Percentiles rank a stretch among this genome's conserved stretches.
Conservation (phyloP, 179 eudicot species). For the Heliamphora pulchella region DNA sequence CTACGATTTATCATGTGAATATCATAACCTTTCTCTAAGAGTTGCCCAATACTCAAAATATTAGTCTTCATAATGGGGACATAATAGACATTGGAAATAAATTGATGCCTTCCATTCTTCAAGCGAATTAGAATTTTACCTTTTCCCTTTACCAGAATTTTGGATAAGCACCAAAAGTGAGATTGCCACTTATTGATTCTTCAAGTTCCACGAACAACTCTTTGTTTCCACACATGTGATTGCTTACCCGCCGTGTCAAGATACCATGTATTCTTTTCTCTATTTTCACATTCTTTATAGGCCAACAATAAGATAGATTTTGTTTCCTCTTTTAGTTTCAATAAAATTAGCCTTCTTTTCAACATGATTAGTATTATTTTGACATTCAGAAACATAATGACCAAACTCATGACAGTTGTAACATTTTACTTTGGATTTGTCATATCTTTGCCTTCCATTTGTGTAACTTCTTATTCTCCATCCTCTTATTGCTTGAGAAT, state of each 20-base stretch:
- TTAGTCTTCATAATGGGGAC: conserved; percentile 4
- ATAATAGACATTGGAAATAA: neutral
- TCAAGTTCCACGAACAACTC: neutral
- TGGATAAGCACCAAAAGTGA: neutral
- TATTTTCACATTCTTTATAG: neutral
- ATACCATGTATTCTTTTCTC: neutral
- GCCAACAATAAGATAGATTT: neutral
- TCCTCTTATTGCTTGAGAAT: no score
- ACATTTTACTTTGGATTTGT: neutral
- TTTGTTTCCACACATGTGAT: neutral
- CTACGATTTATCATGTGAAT: neutral
- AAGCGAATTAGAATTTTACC: neutral
- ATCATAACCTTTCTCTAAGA: neutral
- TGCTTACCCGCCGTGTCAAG: neutral
- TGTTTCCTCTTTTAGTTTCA: neutral
- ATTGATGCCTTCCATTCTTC: neutral
- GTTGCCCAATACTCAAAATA: neutral
- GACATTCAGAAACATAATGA: neutral
- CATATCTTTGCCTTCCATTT: neutral
- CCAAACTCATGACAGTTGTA: neutral
- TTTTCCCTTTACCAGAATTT: neutral
- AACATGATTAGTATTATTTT: neutral
- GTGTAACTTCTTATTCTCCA: neutral
- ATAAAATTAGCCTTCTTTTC: neutral
- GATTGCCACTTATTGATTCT: neutral